phyloP scores from a whole-genome alignment of 2,329 filamentous ascomycete species.

The Colletotrichum orchidophilum region DNA sequence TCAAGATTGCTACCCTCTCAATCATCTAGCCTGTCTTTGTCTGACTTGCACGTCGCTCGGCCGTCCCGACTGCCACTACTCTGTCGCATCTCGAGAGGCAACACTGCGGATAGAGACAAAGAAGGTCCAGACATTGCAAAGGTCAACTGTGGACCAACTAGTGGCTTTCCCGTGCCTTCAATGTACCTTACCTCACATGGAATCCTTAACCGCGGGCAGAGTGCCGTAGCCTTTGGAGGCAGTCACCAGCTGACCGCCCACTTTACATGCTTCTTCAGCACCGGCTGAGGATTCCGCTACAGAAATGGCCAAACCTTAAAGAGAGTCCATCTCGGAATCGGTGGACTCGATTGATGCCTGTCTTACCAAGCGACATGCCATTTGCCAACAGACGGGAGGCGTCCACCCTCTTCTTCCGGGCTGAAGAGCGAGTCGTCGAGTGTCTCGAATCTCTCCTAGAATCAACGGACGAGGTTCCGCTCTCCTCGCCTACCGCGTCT shows the following conservation, averaged over 20 bases:
- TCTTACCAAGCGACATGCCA: constrained; percentile 1
- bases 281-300: constrained; percentile 18
- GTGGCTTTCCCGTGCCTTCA: not conserved
- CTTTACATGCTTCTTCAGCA: not conserved
- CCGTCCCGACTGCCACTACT: constrained; percentile 3
- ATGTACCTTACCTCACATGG: not conserved
- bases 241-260: not conserved
- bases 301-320: constrained; percentile 19
- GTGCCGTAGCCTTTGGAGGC: not conserved
- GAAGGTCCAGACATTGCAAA: not conserved
- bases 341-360: not conserved
- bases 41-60: not conserved
- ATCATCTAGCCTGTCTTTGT: not conserved
- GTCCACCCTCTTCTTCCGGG: not conserved
- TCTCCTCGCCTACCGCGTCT: constrained; percentile 16
- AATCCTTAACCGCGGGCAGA: not conserved
- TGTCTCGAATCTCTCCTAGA: not conserved
- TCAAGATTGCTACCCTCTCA: not conserved
- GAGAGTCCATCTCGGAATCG: not conserved
- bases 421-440: not conserved
- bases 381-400: constrained; percentile 11
- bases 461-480: not conserved
- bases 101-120: constrained; percentile 12
- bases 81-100: constrained; percentile 3
- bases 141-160: not conserved